These are phyloP conservation scores for Coemansia sp. DNA, from an alignment of 192 early-diverging fungal genomes.

Conservation along the genomic window DNA sequence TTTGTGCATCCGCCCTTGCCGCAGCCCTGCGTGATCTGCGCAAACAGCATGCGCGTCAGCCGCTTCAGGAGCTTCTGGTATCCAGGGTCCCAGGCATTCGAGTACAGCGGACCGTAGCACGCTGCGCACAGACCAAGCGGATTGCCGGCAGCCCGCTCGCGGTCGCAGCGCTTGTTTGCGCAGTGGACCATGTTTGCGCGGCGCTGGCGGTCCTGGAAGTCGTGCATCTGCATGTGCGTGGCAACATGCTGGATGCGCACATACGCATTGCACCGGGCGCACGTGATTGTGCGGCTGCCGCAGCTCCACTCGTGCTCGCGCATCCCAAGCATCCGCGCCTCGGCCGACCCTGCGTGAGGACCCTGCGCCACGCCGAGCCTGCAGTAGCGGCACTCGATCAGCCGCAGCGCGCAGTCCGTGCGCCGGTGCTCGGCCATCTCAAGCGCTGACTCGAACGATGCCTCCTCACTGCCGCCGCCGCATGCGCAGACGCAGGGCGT, in stretches of 20 bases:
- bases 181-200: constrained; percentile 69
- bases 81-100: constrained; percentile 71
- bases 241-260: constrained; percentile 81
- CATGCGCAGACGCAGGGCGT: constrained; percentile 65
- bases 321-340: constrained; percentile 68
- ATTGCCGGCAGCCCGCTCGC: constrained; percentile 57
- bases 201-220: constrained; percentile 47
- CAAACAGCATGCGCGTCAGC: constrained; percentile 68
- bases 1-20: constrained; percentile 70
- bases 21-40: constrained; percentile 81
- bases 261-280: constrained; percentile 70
- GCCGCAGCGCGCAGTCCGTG: constrained; percentile 65
- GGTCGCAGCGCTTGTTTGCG: constrained; percentile 71
- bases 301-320: constrained; percentile 81
- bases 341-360: constrained; percentile 44
- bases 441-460: constrained; percentile 32
- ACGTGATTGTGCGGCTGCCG: constrained; percentile 80
- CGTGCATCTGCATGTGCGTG: constrained; percentile 72
- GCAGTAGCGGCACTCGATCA: constrained; percentile 86
- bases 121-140: constrained; percentile 65
- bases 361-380: constrained; percentile 73
- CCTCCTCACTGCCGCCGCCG: constrained; percentile 19
- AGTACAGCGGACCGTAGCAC: constrained; percentile 86
- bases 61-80: constrained; percentile 74
- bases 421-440: constrained; percentile 69